A percentile compares a stretch with the other conserved stretches of the same genome.
Evolutionary conservation across 352 stramenopile species (phyloP).

Genomic region (Thalassiosira gravida): DNA sequence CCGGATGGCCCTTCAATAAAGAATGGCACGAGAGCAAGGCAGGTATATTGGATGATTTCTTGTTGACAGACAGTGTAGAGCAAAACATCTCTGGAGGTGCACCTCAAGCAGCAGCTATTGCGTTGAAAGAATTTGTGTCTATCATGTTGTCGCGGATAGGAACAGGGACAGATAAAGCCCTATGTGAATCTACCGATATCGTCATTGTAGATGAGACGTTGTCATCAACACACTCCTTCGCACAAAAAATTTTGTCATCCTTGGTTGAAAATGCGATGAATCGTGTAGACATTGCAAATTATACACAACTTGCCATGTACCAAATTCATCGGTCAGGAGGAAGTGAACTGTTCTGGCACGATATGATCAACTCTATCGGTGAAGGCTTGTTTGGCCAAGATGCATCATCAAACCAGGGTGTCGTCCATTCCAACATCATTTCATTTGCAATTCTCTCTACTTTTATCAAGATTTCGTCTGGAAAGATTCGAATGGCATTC

Average conservation of each 20-base stretch:
- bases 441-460: slow-evolving; percentile 78
- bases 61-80: slow-evolving; percentile 65
- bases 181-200: not conserved
- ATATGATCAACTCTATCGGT: slow-evolving; percentile 85
- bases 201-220: not conserved
- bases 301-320: slow-evolving; percentile 80
- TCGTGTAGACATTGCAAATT: slow-evolving; percentile 74
- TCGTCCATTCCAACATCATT: slow-evolving; percentile 66
- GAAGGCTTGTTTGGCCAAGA: slow-evolving; percentile 72
- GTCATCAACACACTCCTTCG: not conserved
- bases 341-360: slow-evolving; percentile 85
- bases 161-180: slow-evolving; percentile 9
- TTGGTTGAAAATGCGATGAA: slow-evolving; percentile 67
- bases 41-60: slow-evolving; percentile 49
- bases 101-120: slow-evolving; percentile 72
- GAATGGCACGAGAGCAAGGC: slow-evolving; percentile 37
- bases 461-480: slow-evolving; percentile 76
- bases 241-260: slow-evolving; percentile 17
- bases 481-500: slow-evolving; percentile 67
- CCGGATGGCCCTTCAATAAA: slow-evolving; percentile 49
- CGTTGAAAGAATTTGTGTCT: slow-evolving; percentile 78
- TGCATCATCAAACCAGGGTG: slow-evolving; percentile 28
- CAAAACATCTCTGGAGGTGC: slow-evolving; percentile 55
- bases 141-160: slow-evolving; percentile 57
- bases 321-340: slow-evolving; percentile 83